Evolutionary conservation across 1,284 basidiomycete species (phyloP).

Genomic region (Exobasidium rhododendri): DNA sequence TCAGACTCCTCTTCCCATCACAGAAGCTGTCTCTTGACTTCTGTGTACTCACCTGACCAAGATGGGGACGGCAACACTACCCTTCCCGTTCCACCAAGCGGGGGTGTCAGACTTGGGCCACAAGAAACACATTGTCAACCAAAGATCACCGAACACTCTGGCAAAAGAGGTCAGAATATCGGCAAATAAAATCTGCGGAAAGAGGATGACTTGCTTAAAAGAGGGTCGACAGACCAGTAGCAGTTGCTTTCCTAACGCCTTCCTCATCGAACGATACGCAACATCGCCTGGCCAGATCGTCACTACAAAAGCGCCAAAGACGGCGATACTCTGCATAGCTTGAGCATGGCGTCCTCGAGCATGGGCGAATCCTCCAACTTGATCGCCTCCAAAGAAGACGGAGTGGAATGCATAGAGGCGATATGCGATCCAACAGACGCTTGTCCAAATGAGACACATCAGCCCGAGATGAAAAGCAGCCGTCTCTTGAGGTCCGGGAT

Average conservation of each 20-base stretch:
- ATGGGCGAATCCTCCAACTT: slow-evolving; percentile 40
- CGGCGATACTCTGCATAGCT: slow-evolving; percentile 36
- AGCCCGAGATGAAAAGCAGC: slow-evolving; percentile 28
- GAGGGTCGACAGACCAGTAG: slow-evolving; percentile 71
- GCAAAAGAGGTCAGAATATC: slow-evolving; percentile 95
- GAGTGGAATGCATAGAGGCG: slow-evolving; percentile 34
- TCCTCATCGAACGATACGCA: slow-evolving; percentile 28
- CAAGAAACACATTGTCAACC: slow-evolving; percentile 77
- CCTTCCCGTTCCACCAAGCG: slow-evolving; percentile 46
- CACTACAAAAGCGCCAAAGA: slow-evolving; percentile 26
- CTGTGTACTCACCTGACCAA: too few species aligned
- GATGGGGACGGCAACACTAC: slow-evolving; percentile 64
- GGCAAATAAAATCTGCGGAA: slow-evolving; percentile 88
- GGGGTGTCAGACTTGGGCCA: slow-evolving; percentile 58
- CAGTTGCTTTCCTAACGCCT: slow-evolving; percentile 52
- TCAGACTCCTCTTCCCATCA: too few species aligned
- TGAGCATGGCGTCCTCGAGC: slow-evolving; percentile 43
- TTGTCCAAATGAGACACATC: slow-evolving; percentile 28
- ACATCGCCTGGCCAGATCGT: slow-evolving; percentile 43
- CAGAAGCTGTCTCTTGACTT: too few species aligned
- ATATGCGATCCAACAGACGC: slow-evolving; percentile 43
- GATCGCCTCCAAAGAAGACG: slow-evolving; percentile 23
- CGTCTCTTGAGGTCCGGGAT: background rate
- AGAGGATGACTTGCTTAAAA: slow-evolving; percentile 67
- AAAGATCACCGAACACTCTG: slow-evolving; percentile 91